phyloP scores from a whole-genome alignment of 805 yeast genomes.

The Tetrapisispora fleetii region DNA sequence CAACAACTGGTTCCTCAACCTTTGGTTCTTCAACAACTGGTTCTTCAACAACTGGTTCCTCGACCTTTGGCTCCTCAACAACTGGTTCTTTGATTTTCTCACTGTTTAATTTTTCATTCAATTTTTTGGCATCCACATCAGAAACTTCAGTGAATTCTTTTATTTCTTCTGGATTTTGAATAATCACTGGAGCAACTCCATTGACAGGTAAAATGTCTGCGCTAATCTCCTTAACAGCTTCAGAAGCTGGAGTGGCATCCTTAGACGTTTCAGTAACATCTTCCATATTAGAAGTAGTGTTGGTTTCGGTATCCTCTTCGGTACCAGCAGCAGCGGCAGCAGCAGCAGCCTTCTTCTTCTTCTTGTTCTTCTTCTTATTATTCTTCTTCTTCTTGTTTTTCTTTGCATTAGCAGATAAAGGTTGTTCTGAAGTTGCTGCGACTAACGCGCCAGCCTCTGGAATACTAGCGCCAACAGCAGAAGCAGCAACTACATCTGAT shows the following conservation, averaged over 20 bases:
- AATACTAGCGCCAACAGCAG: slow-evolving; percentile 28
- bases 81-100: slow-evolving; percentile 3
- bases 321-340: not conserved
- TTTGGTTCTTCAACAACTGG: slow-evolving; percentile 2
- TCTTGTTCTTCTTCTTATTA: slow-evolving; percentile 7
- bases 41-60: slow-evolving; percentile 2
- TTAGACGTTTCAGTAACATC: slow-evolving; percentile 7
- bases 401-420: slow-evolving; percentile 7
- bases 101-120: slow-evolving; percentile 37
- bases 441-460: slow-evolving; percentile 42
- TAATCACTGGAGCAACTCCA: slow-evolving; percentile 38
- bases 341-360: slow-evolving; percentile 3
- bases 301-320: not conserved
- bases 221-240: not conserved
- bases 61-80: slow-evolving; percentile 4
- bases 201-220: not conserved
- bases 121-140: slow-evolving; percentile 47
- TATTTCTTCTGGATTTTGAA: slow-evolving; percentile 52
- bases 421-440: slow-evolving; percentile 5
- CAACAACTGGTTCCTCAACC: slow-evolving; percentile 3
- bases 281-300: not conserved
- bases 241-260: slow-evolving; percentile 11
- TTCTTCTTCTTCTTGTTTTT: slow-evolving; percentile 9
- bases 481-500: slow-evolving; percentile 12
- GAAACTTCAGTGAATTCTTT: slow-evolving; percentile 51